Evolutionary conservation across 2,329 filamentous ascomycete species (phyloP).

Genomic region (Botryotinia narcissicola): DNA sequence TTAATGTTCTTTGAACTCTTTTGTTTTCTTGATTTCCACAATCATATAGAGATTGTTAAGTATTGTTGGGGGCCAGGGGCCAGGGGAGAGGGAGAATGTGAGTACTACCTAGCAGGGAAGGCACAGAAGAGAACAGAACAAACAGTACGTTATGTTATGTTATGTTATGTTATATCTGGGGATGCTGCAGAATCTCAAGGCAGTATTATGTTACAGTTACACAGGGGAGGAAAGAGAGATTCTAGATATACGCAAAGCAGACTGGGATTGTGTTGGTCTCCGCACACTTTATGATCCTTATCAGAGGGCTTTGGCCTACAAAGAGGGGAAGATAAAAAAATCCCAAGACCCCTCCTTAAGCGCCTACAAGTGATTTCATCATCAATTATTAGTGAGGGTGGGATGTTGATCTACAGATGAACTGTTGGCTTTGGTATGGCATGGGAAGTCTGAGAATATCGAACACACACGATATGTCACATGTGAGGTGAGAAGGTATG

Average conservation of each 20-base stretch:
- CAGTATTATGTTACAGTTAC: conserved; percentile 16
- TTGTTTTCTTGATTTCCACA: not conserved
- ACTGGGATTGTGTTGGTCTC: conserved; percentile 11
- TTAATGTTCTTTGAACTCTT: not conserved
- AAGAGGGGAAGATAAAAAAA: conserved; percentile 7
- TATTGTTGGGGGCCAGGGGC: not conserved
- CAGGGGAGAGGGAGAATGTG: not conserved
- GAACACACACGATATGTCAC: not conserved
- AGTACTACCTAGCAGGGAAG: not conserved
- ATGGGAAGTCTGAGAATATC: not conserved
- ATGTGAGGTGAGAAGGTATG: not conserved
- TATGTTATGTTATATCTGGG: not conserved
- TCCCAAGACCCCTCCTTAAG: conserved; percentile 5
- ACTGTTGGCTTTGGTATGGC: not conserved
- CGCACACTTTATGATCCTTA: not conserved
- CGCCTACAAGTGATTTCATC: not conserved
- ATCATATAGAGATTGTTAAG: no score
- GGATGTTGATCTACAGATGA: not conserved
- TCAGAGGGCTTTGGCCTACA: conserved; percentile 12
- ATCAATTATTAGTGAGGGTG: not conserved
- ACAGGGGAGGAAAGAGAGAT: not conserved
- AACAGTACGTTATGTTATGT: not conserved
- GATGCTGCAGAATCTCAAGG: conserved; percentile 14
- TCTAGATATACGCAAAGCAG: not conserved
- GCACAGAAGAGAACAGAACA: not conserved